Conservation (phyloP, 1,284 basidiomycete species). For the Mycena sp. region DNA sequence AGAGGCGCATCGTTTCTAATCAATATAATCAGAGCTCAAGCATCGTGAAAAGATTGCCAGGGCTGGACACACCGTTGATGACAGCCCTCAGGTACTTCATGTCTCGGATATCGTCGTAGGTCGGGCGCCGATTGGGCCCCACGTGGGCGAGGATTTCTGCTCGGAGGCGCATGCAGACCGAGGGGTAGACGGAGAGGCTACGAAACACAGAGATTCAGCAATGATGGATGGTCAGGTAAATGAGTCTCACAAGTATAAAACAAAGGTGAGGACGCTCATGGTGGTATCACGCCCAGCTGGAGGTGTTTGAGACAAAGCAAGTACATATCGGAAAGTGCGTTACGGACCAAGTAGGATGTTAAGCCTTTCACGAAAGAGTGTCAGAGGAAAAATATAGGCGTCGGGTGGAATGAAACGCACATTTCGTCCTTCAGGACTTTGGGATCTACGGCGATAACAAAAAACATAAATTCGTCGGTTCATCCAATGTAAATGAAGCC, state of each 20-base stretch:
- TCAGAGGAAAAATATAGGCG: neutral
- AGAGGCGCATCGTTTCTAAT: constrained; percentile 66
- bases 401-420: neutral
- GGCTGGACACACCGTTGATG: constrained; percentile 57
- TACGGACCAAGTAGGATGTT: constrained; percentile 40
- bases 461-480: neutral
- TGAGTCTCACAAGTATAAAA: constrained; percentile 47
- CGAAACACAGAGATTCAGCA: neutral
- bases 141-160: constrained; percentile 42
- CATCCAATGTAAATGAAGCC: neutral
- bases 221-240: neutral
- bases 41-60: neutral
- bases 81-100: constrained; percentile 56
- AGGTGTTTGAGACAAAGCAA: neutral
- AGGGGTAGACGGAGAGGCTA: constrained; percentile 42
- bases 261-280: constrained; percentile 37
- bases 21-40: neutral
- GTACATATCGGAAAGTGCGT: neutral
- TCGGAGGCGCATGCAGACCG: constrained; percentile 39
- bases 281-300: constrained; percentile 39
- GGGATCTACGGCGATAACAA: constrained; percentile 37
- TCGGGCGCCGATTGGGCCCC: constrained; percentile 26
- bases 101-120: constrained; percentile 25
- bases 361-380: constrained; percentile 7
- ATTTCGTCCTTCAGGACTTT: constrained; percentile 35